Percentiles rank a stretch among this genome's conserved stretches.
phyloP scores from a whole-genome alignment of 1,284 basidiomycete genomes.

The Lignosus rhinocerotis region DNA sequence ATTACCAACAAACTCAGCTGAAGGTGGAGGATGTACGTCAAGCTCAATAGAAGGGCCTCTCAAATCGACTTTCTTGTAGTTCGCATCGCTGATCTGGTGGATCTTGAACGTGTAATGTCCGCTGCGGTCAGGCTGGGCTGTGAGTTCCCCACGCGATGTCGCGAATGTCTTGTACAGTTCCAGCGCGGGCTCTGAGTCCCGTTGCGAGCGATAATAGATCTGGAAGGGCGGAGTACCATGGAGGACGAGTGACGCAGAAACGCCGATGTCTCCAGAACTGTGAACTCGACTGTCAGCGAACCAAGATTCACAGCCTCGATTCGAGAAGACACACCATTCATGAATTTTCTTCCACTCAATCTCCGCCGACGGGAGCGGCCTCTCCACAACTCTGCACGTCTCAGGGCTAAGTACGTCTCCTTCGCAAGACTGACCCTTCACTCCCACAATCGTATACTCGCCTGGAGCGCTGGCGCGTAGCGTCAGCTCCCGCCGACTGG shows the following conservation, averaged over 20 bases:
- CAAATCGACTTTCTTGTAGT: slow-evolving; percentile 78
- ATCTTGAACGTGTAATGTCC: slow-evolving; percentile 92
- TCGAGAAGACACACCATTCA: slow-evolving; percentile 69
- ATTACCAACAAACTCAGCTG: slow-evolving; percentile 67
- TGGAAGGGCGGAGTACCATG: slow-evolving; percentile 90
- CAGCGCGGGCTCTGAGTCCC: slow-evolving; percentile 62
- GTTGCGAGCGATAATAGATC: slow-evolving; percentile 77
- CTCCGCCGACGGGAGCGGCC: slow-evolving; percentile 76
- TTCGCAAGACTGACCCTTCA: slow-evolving; percentile 76
- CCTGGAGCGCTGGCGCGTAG: slow-evolving; percentile 68
- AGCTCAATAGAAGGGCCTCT: slow-evolving; percentile 78
- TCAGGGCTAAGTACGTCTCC: slow-evolving; percentile 85
- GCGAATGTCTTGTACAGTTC: slow-evolving; percentile 66
- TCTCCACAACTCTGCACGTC: slow-evolving; percentile 71
- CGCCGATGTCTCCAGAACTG: slow-evolving; percentile 93
- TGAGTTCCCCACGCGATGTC: slow-evolving; percentile 80
- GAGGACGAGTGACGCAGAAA: slow-evolving; percentile 84
- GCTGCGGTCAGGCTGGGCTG: slow-evolving; percentile 84
- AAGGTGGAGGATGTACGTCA: slow-evolving; percentile 85
- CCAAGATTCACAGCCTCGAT: background rate
- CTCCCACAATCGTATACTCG: slow-evolving; percentile 76
- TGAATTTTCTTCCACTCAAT: slow-evolving; percentile 91
- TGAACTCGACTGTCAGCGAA: background rate
- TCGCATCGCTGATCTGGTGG: slow-evolving; percentile 76
- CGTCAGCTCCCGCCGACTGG: slow-evolving; percentile 47